Evolutionary conservation across 805 yeast species (phyloP).

Genomic region (Lipomyces japonicus): DNA sequence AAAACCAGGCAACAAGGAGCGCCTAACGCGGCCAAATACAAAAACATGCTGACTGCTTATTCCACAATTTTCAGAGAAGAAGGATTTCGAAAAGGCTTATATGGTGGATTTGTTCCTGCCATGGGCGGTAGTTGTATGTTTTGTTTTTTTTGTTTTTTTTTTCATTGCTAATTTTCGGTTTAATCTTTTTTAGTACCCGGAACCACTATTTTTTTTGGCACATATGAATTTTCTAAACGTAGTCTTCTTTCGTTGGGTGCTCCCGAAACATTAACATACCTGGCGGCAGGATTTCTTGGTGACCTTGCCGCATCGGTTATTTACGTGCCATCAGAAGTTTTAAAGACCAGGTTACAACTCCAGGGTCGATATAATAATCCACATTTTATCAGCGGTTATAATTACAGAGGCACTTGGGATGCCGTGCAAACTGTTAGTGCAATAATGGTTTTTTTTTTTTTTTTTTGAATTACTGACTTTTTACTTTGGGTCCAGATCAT

Average conservation of each 20-base stretch:
- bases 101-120: slow-evolving; percentile 91
- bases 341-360: slow-evolving; percentile 87
- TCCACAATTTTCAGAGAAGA: slow-evolving; percentile 73
- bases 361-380: slow-evolving; percentile 87
- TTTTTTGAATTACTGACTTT: background rate
- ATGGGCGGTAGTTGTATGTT: slow-evolving; percentile 63
- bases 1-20: slow-evolving; percentile 98
- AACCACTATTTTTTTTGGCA: slow-evolving; percentile 88
- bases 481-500: slow-evolving; percentile 45
- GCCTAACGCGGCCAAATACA: slow-evolving; percentile 61
- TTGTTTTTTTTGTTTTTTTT: background rate
- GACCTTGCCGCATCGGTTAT: slow-evolving; percentile 84
- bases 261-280: slow-evolving; percentile 76
- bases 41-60: slow-evolving; percentile 72
- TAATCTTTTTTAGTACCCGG: slow-evolving; percentile 58
- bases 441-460: background rate
- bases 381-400: slow-evolving; percentile 76
- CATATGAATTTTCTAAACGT: slow-evolving; percentile 81
- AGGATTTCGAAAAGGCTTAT: slow-evolving; percentile 78
- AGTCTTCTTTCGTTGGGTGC: slow-evolving; percentile 57
- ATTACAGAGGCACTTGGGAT: slow-evolving; percentile 68
- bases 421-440: slow-evolving; percentile 52
- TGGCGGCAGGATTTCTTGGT: slow-evolving; percentile 87
- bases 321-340: slow-evolving; percentile 92
- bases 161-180: background rate